phyloP scores from a whole-genome alignment of 2,329 filamentous ascomycete genomes.

The Trichoderma breve region DNA sequence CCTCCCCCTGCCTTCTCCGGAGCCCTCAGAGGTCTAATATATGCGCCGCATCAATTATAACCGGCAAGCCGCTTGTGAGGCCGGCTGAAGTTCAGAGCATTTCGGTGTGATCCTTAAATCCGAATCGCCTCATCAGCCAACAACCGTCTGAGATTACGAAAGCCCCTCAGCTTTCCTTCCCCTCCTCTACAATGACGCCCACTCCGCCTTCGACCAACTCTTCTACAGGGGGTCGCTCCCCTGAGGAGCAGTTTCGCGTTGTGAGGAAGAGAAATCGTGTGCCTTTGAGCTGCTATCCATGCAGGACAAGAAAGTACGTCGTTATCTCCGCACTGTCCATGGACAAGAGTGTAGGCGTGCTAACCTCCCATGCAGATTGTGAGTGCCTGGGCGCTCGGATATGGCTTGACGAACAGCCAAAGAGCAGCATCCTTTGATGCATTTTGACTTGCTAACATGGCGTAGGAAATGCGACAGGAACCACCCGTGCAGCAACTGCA shows the following conservation, averaged over 20 bases:
- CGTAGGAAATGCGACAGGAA: constrained; percentile 86
- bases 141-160: background rate
- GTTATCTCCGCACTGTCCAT: background rate
- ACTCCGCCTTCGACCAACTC: constrained; percentile 77
- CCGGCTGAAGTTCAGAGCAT: constrained; percentile 15
- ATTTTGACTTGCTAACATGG: background rate
- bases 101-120: constrained; percentile 16
- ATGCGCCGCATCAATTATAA: constrained; percentile 12
- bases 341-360: constrained; percentile 1
- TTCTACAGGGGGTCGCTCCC: constrained; percentile 73
- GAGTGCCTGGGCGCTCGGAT: constrained; percentile 23
- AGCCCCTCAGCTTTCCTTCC: background rate
- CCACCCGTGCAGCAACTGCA: constrained; percentile 90
- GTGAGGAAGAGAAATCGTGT: constrained; percentile 90
- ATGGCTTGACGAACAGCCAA: background rate
- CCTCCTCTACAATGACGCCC: constrained; percentile 58
- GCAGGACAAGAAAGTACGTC: constrained; percentile 82
- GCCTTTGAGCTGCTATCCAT: constrained; percentile 87
- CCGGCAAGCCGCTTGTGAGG: constrained; percentile 21
- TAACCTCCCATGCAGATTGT: constrained; percentile 37
- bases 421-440: background rate
- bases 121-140: constrained; percentile 16
- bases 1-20: background rate
- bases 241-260: constrained; percentile 81
- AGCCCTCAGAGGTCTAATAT: constrained; percentile 16